phyloP scores from a whole-genome alignment of 2,329 filamentous ascomycete genomes.

The Botryotinia globosa region DNA sequence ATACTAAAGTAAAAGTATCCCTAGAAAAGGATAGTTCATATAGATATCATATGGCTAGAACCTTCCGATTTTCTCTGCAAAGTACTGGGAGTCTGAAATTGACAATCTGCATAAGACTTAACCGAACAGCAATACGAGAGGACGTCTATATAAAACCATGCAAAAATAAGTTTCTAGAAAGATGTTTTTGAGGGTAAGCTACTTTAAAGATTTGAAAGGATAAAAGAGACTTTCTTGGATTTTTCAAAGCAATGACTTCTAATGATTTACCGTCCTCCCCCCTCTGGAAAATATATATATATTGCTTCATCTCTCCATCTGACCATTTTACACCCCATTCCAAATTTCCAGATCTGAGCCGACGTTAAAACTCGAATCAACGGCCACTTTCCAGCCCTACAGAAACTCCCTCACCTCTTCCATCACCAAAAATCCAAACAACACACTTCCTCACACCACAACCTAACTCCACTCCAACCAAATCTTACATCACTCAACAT shows the following conservation, averaged over 20 bases:
- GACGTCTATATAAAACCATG: neutral
- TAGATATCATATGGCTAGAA: neutral
- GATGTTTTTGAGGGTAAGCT: fast-evolving
- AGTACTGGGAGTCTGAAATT: neutral
- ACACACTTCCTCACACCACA: fast-evolving
- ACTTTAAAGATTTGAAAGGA: fast-evolving
- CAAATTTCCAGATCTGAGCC: fast-evolving
- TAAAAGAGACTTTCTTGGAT: neutral
- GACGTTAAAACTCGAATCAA: too few relatives aligned
- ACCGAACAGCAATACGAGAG: neutral
- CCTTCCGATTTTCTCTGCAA: neutral
- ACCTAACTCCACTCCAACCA: neutral
- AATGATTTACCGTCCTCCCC: too few relatives aligned
- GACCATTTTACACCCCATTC: neutral
- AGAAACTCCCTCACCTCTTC: neutral
- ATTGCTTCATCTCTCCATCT: neutral
- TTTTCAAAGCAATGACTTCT: neutral
- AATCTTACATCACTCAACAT: neutral
- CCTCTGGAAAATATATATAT: too few relatives aligned
- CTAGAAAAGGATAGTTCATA: neutral
- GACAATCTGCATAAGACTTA: neutral
- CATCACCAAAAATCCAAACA: neutral
- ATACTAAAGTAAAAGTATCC: fast-evolving
- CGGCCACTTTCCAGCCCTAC: too few relatives aligned
- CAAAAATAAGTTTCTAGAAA: neutral